Percentiles rank a stretch among this genome's conserved stretches.
Conservation (phyloP, 2,329 filamentous ascomycete species). For the Phaeomoniella chlamydospora region DNA sequence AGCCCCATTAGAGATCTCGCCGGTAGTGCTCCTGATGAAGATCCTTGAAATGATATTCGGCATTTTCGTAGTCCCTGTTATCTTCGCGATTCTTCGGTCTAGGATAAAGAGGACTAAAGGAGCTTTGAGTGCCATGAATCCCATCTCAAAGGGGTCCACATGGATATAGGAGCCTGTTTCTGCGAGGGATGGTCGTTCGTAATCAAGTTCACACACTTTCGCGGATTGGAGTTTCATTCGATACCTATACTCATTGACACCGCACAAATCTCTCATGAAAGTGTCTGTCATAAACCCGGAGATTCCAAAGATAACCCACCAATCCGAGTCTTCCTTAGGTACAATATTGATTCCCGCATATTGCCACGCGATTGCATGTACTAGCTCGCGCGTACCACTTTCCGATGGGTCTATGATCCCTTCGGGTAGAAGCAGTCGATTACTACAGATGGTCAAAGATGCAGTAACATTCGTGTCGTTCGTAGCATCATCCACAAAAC, state of each 20-base stretch:
- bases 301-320: constrained; percentile 80
- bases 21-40: constrained; percentile 73
- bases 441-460: constrained; percentile 78
- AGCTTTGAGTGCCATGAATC: constrained; percentile 85
- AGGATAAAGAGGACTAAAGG: constrained; percentile 85
- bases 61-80: constrained; percentile 70
- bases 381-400: constrained; percentile 63
- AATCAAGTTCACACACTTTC: constrained; percentile 64
- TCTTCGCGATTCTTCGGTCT: constrained; percentile 79
- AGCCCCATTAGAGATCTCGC: constrained; percentile 55
- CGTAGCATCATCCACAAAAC: constrained; percentile 82
- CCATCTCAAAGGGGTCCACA: constrained; percentile 69
- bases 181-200: constrained; percentile 67
- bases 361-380: constrained; percentile 75
- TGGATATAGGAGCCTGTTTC: constrained; percentile 65
- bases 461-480: constrained; percentile 63
- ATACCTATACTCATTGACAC: constrained; percentile 89
- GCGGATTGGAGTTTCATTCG: constrained; percentile 77
- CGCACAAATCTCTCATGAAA: constrained; percentile 80
- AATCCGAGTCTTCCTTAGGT: constrained; percentile 63
- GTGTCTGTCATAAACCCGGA: constrained; percentile 91
- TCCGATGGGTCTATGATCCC: constrained; percentile 76
- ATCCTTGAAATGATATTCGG: constrained; percentile 75
- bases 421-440: constrained; percentile 67
- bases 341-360: constrained; percentile 93